Conservation (phyloP, 129 eudicot genomes). For the Heracleum sosnowskyi region DNA sequence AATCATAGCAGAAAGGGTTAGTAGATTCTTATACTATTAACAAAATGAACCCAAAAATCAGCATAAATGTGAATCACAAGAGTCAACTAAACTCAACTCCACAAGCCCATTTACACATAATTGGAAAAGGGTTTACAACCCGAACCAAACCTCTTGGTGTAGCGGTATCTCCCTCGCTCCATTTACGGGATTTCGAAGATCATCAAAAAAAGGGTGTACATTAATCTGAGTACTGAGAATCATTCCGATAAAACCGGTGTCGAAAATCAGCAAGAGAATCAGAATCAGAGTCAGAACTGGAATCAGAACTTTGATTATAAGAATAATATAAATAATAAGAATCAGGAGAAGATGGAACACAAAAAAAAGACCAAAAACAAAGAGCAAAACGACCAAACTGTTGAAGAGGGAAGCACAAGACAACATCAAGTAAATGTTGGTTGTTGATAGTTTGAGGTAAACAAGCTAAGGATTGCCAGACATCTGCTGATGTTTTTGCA, state of each 20-base stretch:
- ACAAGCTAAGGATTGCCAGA: neutral
- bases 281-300: neutral
- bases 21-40: neutral
- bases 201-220: too few species aligned
- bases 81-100: neutral
- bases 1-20: neutral
- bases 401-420: neutral
- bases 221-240: neutral
- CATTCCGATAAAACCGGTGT: neutral
- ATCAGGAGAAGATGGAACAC: constrained; percentile 2
- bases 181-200: too few species aligned
- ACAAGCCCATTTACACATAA: neutral
- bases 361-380: neutral
- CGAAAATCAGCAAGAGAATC: neutral
- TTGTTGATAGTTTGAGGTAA: neutral
- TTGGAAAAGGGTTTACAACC: neutral
- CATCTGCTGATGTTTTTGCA: neutral
- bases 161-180: too few species aligned
- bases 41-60: neutral
- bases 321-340: neutral
- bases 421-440: neutral
- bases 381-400: neutral
- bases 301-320: neutral
- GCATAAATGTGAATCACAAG: too few species aligned
- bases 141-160: too few species aligned